A percentile compares a stretch with the other conserved stretches of the same genome.
Conservation (phyloP, 805 yeast genomes). For the Torulaspora franciscae region DNA sequence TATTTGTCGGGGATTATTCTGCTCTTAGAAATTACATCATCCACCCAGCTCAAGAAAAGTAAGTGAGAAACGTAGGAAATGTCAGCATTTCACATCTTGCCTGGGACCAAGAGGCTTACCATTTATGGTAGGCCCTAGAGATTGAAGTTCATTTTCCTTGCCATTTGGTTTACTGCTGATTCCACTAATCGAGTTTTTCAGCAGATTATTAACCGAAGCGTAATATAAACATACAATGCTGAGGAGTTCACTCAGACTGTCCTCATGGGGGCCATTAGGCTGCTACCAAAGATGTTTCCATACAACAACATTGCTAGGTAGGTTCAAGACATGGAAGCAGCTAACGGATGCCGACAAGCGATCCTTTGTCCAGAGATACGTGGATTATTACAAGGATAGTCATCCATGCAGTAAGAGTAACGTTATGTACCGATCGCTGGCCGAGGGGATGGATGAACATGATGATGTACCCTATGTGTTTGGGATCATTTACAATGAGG, state of each 20-base stretch:
- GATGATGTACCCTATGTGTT: conserved; percentile 38
- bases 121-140: neutral
- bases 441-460: conserved; percentile 37
- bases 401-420: conserved; percentile 37
- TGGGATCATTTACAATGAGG: conserved; percentile 38
- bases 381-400: conserved; percentile 32
- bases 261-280: neutral
- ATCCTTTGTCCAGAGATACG: conserved; percentile 30
- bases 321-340: conserved; percentile 33
- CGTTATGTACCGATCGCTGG: conserved; percentile 33
- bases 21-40: no score
- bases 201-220: neutral
- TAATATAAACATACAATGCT: neutral
- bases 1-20: neutral
- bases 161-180: no score
- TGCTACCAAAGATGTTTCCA: neutral
- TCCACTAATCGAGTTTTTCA: neutral
- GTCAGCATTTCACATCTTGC: no score
- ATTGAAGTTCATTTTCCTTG: neutral
- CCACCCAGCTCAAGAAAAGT: no score
- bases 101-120: no score
- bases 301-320: neutral
- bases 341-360: conserved; percentile 27
- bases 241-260: neutral
- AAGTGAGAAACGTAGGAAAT: no score